phyloP scores from a whole-genome alignment of 208 protist species.

The Acanthamoeba rhysodes region DNA sequence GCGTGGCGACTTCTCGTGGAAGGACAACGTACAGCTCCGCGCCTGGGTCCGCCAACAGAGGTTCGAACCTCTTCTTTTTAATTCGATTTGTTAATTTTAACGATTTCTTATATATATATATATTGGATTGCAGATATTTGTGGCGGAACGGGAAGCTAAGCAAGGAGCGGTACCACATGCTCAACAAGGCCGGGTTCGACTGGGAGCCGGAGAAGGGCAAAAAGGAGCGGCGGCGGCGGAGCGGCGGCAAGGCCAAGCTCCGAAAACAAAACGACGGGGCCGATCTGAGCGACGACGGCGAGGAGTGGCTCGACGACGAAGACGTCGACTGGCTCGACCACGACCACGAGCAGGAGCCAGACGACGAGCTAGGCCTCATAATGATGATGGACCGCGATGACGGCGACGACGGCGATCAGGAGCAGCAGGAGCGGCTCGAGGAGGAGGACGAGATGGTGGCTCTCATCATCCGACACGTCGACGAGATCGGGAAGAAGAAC shows the following conservation, averaged over 20 bases:
- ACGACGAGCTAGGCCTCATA: background rate
- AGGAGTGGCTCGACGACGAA: conserved; percentile 25
- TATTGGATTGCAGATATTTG: background rate
- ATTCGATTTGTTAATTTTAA: background rate
- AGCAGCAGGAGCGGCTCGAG: background rate
- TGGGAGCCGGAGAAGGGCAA: conserved; percentile 63
- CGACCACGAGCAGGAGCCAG: background rate
- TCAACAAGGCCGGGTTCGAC: conserved; percentile 62
- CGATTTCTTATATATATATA: background rate
- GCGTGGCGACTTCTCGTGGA: conserved; percentile 62
- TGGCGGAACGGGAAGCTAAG: conserved; percentile 57
- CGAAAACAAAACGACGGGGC: background rate
- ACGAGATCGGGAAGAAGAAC: conserved; percentile 56
- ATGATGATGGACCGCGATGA: background rate
- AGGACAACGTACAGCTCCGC: conserved; percentile 40
- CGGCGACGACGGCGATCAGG: background rate
- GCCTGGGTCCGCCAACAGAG: conserved; percentile 49
- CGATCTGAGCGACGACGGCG: background rate
- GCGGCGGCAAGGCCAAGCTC: conserved; percentile 1
- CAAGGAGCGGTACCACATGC: conserved; percentile 32
- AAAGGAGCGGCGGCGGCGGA: conserved; percentile 1
- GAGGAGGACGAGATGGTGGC: conserved; percentile 68
- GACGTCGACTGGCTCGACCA: background rate
- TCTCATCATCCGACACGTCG: conserved; percentile 25
- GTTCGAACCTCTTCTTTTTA: background rate